Evolutionary conservation across 2,329 filamentous ascomycete species (phyloP), one percentile per base, ranked within the genome.

Genomic region (Zymoseptoria pseudotritici): DNA sequence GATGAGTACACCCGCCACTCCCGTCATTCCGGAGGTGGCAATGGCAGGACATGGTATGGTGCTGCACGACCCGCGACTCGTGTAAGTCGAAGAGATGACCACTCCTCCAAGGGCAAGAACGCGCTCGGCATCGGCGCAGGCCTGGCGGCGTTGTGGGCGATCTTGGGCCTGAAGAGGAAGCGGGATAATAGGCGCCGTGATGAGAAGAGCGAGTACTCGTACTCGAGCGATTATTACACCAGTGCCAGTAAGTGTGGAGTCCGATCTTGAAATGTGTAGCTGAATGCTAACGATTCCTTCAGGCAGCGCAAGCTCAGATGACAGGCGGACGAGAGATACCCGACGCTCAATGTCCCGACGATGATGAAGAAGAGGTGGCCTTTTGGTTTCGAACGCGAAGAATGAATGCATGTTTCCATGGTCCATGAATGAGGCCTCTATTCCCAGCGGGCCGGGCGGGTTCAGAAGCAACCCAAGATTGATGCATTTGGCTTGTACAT

Each of bases 1-100:
- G 77, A 85, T 58, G 78, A 82, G 67, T 85, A 89, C 58, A 71
- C 73, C 70, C 85, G 89, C 71, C 82, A 82, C 65, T 82, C 84
- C 62, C 56, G 81, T 53, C 52, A 29, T n/a, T 19, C 79, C 53
- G 76, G 80, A 26, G 64, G 62, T 52, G 78, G 79, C 20, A 69
- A 65, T 46, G 76, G 80, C 65, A 79, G 77, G 29, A 73, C 69
- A 21, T 81, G 79, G 79, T 79, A 80, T 59, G 78, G 79, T 54
- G 71, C 75, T 13, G 67, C 69, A 46, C 54, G 72, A 31, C 73
- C 68, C 55, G 54, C 66, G 13, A 56, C 63, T 59, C 70, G 58
- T 68, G 73, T 61, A 68, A 73, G 52, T 51, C 72, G 76, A 8
- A 69, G 74, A 29, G 67, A 71, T 1, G 61, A 73, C 26, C 73